These are phyloP conservation scores for Sphaerulina musiva DNA, from an alignment of 2,329 filamentous ascomycete genomes.

Conservation along the genomic window DNA sequence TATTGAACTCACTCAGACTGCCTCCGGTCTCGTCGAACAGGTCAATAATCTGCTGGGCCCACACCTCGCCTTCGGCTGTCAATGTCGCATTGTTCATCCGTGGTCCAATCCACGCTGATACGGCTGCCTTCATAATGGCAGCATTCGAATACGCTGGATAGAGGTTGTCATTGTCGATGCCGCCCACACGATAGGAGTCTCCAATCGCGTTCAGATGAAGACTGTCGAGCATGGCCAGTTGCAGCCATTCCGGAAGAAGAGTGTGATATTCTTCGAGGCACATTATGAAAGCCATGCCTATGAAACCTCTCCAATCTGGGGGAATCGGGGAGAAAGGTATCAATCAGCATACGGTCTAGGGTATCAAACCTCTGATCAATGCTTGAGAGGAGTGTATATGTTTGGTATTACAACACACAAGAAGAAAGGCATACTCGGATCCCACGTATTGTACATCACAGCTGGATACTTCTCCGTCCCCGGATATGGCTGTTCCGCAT, in stretches of 20 bases:
- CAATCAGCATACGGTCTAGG: background rate
- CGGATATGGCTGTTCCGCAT: constrained; percentile 54
- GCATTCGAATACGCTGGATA: constrained; percentile 58
- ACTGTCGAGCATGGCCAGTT: constrained; percentile 46
- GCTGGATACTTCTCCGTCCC: constrained; percentile 47
- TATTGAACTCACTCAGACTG: constrained; percentile 58
- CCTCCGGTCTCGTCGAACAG: constrained; percentile 49
- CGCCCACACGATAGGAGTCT: constrained; percentile 56
- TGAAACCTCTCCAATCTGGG: constrained; percentile 54
- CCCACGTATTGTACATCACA: constrained; percentile 52
- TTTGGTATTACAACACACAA: background rate
- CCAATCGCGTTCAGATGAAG: constrained; percentile 52
- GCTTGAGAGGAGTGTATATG: background rate
- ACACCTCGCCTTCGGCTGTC: constrained; percentile 51
- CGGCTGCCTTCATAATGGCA: constrained; percentile 57
- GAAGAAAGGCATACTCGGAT: constrained; percentile 32
- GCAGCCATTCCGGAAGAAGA: constrained; percentile 39
- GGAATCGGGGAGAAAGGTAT: constrained; percentile 26
- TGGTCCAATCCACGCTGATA: constrained; percentile 54
- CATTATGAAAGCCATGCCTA: constrained; percentile 54
- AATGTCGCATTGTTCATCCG: constrained; percentile 52
- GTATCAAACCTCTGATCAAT: no score
- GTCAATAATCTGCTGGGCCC: constrained; percentile 51
- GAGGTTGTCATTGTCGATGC: constrained; percentile 54
- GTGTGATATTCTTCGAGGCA: constrained; percentile 53